These are phyloP conservation scores for Colletotrichum coccodes DNA, from an alignment of 2,329 filamentous ascomycete genomes.

Conservation along the genomic window DNA sequence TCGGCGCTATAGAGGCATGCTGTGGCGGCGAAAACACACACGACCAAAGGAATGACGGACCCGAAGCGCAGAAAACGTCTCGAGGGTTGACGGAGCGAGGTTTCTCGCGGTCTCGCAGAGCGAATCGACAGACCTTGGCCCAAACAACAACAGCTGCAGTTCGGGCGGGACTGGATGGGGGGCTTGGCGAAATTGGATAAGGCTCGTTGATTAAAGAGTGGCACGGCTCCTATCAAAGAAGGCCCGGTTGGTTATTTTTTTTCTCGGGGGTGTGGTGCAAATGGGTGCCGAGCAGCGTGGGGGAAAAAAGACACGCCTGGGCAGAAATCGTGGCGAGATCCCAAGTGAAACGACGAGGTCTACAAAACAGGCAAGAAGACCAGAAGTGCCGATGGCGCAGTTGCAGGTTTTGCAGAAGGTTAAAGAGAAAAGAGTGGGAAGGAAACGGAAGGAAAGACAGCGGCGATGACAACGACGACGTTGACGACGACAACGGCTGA, in stretches of 20 bases:
- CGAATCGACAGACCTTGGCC: conserved; percentile 16
- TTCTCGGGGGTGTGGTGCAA: conserved; percentile 12
- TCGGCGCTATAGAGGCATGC: conserved; percentile 30
- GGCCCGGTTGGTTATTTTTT: conserved; percentile 32
- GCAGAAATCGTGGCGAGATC: not conserved
- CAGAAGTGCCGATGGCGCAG: not conserved
- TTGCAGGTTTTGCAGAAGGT: not conserved
- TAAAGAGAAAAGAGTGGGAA: not conserved
- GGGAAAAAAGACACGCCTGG: not conserved
- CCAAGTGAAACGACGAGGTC: conserved; percentile 19
- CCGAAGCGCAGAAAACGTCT: not conserved
- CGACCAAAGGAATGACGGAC: conserved; percentile 17
- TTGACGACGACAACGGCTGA: not conserved
- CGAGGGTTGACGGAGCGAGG: not conserved
- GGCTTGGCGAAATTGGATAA: conserved; percentile 31
- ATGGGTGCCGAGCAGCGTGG: not conserved
- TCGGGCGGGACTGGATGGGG: conserved; percentile 11
- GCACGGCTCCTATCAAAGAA: conserved; percentile 50
- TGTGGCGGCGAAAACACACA: conserved; percentile 11
- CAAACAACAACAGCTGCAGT: conserved; percentile 7
- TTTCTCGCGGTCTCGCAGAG: not conserved
- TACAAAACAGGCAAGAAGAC: not conserved
- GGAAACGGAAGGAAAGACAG: not conserved
- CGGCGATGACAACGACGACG: not conserved
- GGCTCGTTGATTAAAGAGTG: conserved; percentile 39